Evolutionary conservation across 2,329 filamentous ascomycete genomes (phyloP).

Genomic region (Claviceps maximensis): DNA sequence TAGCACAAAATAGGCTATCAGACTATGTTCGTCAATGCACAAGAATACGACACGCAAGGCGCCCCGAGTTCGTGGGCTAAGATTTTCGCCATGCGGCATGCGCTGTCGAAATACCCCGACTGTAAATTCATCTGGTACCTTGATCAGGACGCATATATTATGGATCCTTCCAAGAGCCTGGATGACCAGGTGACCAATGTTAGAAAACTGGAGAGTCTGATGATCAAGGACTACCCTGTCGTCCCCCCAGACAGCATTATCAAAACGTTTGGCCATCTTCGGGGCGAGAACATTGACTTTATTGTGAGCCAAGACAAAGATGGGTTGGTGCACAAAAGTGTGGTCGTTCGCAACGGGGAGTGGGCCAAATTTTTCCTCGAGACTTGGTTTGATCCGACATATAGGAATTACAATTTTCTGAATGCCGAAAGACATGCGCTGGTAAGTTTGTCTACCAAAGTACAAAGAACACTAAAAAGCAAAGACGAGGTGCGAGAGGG

Average conservation of each 20-base stretch:
- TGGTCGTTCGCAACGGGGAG: conserved; percentile 69
- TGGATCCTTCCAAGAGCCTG: conserved; percentile 61
- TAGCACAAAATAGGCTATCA: conserved; percentile 38
- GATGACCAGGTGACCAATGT: conserved; percentile 58
- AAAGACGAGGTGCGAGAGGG: not conserved
- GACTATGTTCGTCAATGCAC: conserved; percentile 66
- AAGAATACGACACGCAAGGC: conserved; percentile 58
- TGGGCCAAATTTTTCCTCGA: conserved; percentile 92
- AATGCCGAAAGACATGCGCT: conserved; percentile 87
- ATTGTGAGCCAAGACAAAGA: conserved; percentile 75
- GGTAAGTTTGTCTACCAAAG: conserved; percentile 38
- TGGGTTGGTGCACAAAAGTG: conserved; percentile 63
- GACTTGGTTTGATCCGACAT: conserved; percentile 91
- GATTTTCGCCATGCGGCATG: conserved; percentile 78
- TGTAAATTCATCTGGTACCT: conserved; percentile 78
- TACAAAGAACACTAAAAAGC: too few relatives aligned
- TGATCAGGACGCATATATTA: conserved; percentile 73
- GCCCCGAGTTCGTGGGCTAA: conserved; percentile 56
- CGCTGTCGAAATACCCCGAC: conserved; percentile 66
- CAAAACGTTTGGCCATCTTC: conserved; percentile 78
- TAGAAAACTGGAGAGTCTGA: conserved; percentile 55
- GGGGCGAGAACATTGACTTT: conserved; percentile 63
- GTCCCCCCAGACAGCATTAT: conserved; percentile 96
- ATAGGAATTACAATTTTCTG: conserved; percentile 89
- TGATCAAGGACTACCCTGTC: conserved; percentile 75